A percentile compares a stretch with the other conserved stretches of the same genome.
Evolutionary conservation across 345 rosid genomes (phyloP).

Genomic region (Citropsis articulata): DNA sequence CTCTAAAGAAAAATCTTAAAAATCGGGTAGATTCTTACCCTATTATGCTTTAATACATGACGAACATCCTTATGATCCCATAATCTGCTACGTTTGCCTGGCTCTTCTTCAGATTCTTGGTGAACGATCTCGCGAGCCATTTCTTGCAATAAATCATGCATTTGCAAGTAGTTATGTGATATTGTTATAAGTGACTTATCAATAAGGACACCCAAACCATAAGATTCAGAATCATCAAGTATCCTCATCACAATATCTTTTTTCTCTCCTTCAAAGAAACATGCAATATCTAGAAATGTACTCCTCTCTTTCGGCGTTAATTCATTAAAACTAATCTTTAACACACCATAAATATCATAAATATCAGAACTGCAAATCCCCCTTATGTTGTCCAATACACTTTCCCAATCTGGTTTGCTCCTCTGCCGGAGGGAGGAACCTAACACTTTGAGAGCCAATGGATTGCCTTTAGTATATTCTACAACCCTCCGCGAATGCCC

Average conservation of each 20-base stretch:
- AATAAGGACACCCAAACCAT: not conserved
- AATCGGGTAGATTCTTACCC: not conserved
- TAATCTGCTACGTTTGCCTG: conserved; percentile 11
- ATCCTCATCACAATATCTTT: conserved; percentile 17
- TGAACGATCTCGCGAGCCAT: conserved; percentile 13
- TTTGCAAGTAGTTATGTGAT: conserved; percentile 17
- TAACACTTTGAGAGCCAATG: conserved; percentile 1
- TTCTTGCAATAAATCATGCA: conserved; percentile 45
- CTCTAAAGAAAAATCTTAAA: not conserved
- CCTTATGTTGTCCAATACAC: not conserved
- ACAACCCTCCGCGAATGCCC: not conserved
- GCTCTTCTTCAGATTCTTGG: conserved; percentile 1
- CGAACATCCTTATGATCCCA: conserved; percentile 8
- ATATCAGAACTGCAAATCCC: not conserved
- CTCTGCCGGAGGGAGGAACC: not conserved
- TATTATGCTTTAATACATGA: not conserved
- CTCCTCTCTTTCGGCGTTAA: conserved; percentile 12
- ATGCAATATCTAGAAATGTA: conserved; percentile 48
- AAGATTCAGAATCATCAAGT: not conserved
- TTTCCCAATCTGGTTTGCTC: not conserved
- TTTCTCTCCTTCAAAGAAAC: conserved; percentile 32
- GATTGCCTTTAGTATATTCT: conserved; percentile 14
- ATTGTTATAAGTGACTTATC: conserved; percentile 36
- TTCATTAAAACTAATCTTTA: conserved; percentile 19
- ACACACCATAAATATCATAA: not conserved